These are phyloP conservation scores for Penicillium sp. DNA, from an alignment of 2,329 filamentous ascomycete genomes.

Conservation along the genomic window DNA sequence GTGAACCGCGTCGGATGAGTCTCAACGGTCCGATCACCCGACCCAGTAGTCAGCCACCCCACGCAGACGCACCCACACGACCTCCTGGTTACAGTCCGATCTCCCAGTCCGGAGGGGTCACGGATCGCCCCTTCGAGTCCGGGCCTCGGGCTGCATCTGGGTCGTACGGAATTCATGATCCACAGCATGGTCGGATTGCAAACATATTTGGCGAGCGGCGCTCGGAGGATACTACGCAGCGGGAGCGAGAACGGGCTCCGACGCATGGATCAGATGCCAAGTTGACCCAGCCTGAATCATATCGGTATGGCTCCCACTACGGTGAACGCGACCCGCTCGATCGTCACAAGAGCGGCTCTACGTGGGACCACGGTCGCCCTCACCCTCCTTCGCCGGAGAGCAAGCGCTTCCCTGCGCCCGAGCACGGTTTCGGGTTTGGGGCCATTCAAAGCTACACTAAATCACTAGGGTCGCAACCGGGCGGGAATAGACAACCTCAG, in stretches of 20 bases:
- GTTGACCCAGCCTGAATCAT: conserved; percentile 15
- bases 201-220: conserved; percentile 31
- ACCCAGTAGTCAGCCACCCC: conserved; percentile 36
- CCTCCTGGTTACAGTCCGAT: conserved; percentile 31
- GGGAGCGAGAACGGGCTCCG: conserved; percentile 28
- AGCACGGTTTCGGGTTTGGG: conserved; percentile 33
- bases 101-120: conserved; percentile 22
- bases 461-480: conserved; percentile 33
- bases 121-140: conserved; percentile 20
- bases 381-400: conserved; percentile 34
- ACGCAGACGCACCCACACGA: conserved; percentile 29
- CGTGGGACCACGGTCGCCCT: conserved; percentile 34
- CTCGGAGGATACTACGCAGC: conserved; percentile 28
- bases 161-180: conserved; percentile 27
- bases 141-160: conserved; percentile 20
- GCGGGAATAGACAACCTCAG: conserved; percentile 26
- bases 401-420: conserved; percentile 29
- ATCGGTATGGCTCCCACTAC: conserved; percentile 28
- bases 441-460: conserved; percentile 37
- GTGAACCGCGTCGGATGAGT: conserved; percentile 36
- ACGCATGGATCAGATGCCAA: conserved; percentile 28
- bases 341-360: conserved; percentile 21
- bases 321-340: conserved; percentile 28
- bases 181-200: conserved; percentile 27
- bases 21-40: conserved; percentile 37